phyloP scores from a whole-genome alignment of 1,284 basidiomycete species.

The Cryptococcus jaspeensis region DNA sequence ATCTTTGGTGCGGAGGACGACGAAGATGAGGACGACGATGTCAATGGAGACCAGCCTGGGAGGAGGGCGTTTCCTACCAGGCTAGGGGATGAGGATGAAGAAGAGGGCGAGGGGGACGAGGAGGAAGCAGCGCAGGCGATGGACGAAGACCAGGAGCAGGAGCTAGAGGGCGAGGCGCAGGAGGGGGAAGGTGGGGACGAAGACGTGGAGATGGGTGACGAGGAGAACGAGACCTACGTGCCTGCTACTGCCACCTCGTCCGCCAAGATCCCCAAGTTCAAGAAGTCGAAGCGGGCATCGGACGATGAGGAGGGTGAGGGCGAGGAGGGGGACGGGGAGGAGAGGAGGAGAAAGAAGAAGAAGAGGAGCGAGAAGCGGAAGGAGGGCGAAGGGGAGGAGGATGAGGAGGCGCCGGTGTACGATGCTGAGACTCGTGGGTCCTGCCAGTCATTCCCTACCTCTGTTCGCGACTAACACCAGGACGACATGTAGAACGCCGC shows the following conservation, averaged over 20 bases:
- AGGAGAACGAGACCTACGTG: conserved; percentile 64
- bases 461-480: background rate
- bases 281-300: conserved; percentile 52
- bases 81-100: conserved; percentile 3
- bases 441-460: background rate
- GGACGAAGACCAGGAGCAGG: conserved; percentile 49
- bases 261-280: conserved; percentile 47
- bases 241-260: conserved; percentile 56
- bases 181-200: conserved; percentile 17
- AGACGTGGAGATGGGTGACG: conserved; percentile 43
- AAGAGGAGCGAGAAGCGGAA: conserved; percentile 56
- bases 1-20: conserved; percentile 50
- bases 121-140: conserved; percentile 16
- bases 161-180: conserved; percentile 64
- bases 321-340: conserved; percentile 55
- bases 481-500: conserved; percentile 20
- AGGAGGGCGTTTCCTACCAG: background rate
- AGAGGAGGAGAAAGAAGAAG: conserved; percentile 55
- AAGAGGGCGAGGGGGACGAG: conserved; percentile 12
- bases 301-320: conserved; percentile 53
- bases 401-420: conserved; percentile 46
- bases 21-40: conserved; percentile 13
- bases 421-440: conserved; percentile 31
- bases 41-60: too few species aligned
- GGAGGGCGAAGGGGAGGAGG: conserved; percentile 26